A percentile compares a stretch with the other conserved stretches of the same genome.
Evolutionary conservation across 1,284 basidiomycete genomes (phyloP).

Genomic region (Cutaneotrichosporon cavernicola): DNA sequence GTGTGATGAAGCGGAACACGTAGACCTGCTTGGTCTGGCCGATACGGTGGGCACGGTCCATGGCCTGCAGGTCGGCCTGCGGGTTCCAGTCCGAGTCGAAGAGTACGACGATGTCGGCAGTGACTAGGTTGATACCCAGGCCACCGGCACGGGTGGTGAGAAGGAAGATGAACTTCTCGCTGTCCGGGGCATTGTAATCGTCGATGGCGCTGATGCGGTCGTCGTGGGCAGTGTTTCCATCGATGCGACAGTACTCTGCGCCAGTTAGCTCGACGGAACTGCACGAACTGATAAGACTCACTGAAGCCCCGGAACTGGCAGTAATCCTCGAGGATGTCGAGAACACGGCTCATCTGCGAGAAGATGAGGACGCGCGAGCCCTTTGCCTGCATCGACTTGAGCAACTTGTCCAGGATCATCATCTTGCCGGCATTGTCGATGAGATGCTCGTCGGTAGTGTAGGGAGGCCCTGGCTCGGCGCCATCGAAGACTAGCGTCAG

Average conservation of each 20-base stretch:
- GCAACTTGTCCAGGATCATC: conserved; percentile 93
- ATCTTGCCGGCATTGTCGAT: conserved; percentile 95
- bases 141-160: conserved; percentile 98
- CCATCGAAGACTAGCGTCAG: conserved; percentile 66
- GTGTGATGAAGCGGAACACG: conserved; percentile 96
- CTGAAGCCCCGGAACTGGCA: conserved; percentile 88
- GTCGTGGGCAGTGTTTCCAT: conserved; percentile 92
- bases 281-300: conserved; percentile 54
- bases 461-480: conserved; percentile 95
- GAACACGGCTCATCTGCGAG: conserved; percentile 94
- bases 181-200: conserved; percentile 93
- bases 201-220: conserved; percentile 95
- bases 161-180: conserved; percentile 96
- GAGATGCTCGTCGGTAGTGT: conserved; percentile 96
- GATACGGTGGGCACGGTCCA: conserved; percentile 98
- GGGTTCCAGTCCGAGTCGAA: conserved; percentile 99
- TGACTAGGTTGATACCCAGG: conserved; percentile 93
- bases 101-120: conserved; percentile 93
- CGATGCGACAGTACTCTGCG: conserved; percentile 92
- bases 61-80: conserved; percentile 96
- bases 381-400: conserved; percentile 83
- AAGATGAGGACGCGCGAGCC: conserved; percentile 96
- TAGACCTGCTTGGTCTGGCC: conserved; percentile 99
- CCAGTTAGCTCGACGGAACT: conserved; percentile 9
- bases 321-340: conserved; percentile 97